Percentiles rank a stretch among this genome's conserved stretches.
phyloP scores from a whole-genome alignment of 202 grass and related monocot species.

The Zoysia matrella region DNA sequence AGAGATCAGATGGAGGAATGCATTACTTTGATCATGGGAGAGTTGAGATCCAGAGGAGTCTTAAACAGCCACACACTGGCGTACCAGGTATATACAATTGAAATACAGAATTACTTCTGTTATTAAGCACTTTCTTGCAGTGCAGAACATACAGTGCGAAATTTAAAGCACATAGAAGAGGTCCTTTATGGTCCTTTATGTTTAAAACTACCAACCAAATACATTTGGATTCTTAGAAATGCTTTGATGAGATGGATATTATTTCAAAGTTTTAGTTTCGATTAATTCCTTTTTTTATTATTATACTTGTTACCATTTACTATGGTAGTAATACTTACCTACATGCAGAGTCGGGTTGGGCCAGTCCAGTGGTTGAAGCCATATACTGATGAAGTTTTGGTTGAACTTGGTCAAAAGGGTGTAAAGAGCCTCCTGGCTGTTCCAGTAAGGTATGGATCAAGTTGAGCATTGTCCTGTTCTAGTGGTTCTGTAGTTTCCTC shows the following conservation, averaged over 20 bases:
- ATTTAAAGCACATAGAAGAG: slow-evolving; percentile 1
- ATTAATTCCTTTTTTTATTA: not conserved
- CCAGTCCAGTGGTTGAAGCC: slow-evolving; percentile 96
- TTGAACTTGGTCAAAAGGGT: slow-evolving; percentile 83
- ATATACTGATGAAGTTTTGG: slow-evolving; percentile 90
- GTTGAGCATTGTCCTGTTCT: slow-evolving; percentile 14
- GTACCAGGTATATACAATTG: slow-evolving; percentile 68
- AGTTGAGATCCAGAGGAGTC: slow-evolving; percentile 86
- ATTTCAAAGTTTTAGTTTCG: slow-evolving; percentile 1
- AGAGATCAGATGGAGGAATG: slow-evolving; percentile 99
- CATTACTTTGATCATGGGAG: slow-evolving; percentile 85
- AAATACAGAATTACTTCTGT: slow-evolving; percentile 3
- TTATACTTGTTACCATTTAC: not conserved
- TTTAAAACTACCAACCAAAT: slow-evolving; percentile 11
- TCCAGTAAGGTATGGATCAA: slow-evolving; percentile 76
- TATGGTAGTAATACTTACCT: slow-evolving; percentile 34
- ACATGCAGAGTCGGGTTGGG: slow-evolving; percentile 83
- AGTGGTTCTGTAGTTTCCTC: not conserved
- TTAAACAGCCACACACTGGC: slow-evolving; percentile 81
- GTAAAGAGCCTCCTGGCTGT: slow-evolving; percentile 92
- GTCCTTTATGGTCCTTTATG: not conserved
- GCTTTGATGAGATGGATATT: slow-evolving; percentile 1
- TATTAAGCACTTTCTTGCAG: not conserved
- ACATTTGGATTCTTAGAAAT: not conserved
- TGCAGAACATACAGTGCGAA: not conserved